Percentiles rank a stretch among this genome's conserved stretches.
Evolutionary conservation across 345 rosid species (phyloP).

Genomic region (Populus nigra): DNA sequence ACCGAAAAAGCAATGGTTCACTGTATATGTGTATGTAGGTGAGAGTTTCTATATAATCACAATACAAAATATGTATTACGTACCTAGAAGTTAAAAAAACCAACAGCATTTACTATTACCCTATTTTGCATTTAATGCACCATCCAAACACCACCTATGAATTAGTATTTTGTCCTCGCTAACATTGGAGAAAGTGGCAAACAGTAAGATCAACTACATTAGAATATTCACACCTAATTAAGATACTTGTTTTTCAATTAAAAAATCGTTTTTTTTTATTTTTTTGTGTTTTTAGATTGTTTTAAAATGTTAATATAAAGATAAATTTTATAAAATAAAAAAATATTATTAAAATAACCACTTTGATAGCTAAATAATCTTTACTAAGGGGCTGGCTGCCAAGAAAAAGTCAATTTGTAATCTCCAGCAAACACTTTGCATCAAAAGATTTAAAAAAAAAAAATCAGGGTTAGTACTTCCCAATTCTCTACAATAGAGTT

Average conservation of each 20-base stretch:
- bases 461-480: conserved; percentile 14
- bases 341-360: too few relatives aligned
- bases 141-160: conserved; percentile 22
- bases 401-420: background rate
- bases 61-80: background rate
- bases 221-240: conserved; percentile 6
- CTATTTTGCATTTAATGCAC: conserved; percentile 18
- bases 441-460: conserved; percentile 2
- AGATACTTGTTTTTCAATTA: too few relatives aligned
- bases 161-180: conserved; percentile 16
- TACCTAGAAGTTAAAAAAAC: background rate
- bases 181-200: conserved; percentile 10
- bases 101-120: background rate
- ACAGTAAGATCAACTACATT: background rate
- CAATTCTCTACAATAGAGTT: background rate
- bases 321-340: too few relatives aligned
- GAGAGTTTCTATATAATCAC: background rate
- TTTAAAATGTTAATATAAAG: too few relatives aligned
- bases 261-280: too few relatives aligned
- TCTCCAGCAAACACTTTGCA: conserved; percentile 3
- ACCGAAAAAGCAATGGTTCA: too few relatives aligned
- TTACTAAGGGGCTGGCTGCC: background rate
- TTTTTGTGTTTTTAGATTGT: too few relatives aligned
- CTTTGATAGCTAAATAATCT: too few relatives aligned
- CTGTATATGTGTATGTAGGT: background rate